Base-by-base conservation (phyloP, 805 yeast genomes). In the Candida pseudofarinosa region DNA sequence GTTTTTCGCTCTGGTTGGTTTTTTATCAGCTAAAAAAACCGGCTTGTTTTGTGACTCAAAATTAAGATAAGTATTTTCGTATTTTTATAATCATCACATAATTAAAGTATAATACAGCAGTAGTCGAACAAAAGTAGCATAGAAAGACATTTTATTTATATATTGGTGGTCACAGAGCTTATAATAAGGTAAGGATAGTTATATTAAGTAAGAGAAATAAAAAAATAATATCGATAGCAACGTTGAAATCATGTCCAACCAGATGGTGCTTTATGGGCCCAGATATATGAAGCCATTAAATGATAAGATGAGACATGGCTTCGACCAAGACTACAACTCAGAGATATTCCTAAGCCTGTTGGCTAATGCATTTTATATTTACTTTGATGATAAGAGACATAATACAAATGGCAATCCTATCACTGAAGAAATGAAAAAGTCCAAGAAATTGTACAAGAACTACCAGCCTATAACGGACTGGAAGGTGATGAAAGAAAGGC, bases 361-460 rank as follows among this genome's bases (percentile, higher is more conserved):
- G 42, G 84, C 84, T 31, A 76, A 80, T 60, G 79, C 83, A 40
- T 88, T 86, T 65, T 83, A 79, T 60, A 82, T 85, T 43, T 93
- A 93, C 63, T 91, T 77, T 59, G 96, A 89, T 57, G 91, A 88
- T 56, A 91, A 93, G 60, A 78, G 98, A 38, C 97, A 93, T 60
- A 85, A 82, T 50, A 85, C 97, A 2, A 86, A 88, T 46, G 96
- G 96, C 16, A 85, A 81, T 54, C 96, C 97, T 1, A 68, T 76
- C 5, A 68, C 81, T 1, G 77, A 71, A 7, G 80, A 74, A 23
- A 82, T 79, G 54, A 75, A 74, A 49, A 49, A 50, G 12, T 55
- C 59, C 19, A 75, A 74, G 42, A 63, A 53, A 37, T 54, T 56
- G 46, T 49, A 60, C 18, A 73, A 74, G 36, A 77, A 76, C 49